Base-by-base conservation (phyloP, 306 rosid genomes). In the Casuarina glauca region DNA sequence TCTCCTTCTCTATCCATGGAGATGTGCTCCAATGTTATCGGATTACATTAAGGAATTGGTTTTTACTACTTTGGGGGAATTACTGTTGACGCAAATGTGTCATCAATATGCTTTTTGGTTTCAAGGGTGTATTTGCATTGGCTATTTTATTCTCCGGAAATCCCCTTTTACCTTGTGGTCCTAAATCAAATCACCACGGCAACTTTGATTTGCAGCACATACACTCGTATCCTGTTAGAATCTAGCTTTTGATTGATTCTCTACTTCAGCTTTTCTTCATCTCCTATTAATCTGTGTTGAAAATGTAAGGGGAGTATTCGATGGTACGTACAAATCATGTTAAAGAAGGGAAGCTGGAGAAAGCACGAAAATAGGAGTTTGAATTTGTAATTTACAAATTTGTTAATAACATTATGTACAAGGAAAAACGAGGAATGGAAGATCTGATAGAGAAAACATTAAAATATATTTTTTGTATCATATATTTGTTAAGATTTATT, bases 1-100 rank as follows among this genome's bases (percentile, higher is more conserved):
- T 87, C 94, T 90, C 84, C 86, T 60, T 63, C 46, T 5, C 48
- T 39, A 70, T 77, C 71, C 42, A 77, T 83, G 89, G 91, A 81
- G 91, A 85, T 86, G 80, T 60, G 91, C 90, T 94, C 96, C 98
- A 94, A 89, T 90, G 97, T 84, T 80, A 76, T 76, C 85, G 97
- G 96, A 78, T 90, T 80, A 92, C 86, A 89, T 63, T 45, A 11
- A 62, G 44, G 43, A 62, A 9, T 36, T 67, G 48, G 36, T n/a
- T 67, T 61, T n/a, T 38, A 17, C 5, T 32, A 7, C 3, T 67
- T 8, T 16, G 42, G 41, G 50, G 50, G 71, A 41, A 57, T 58
- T 26, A 11, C 26, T 58, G 64, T 13, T 12, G 12, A 58, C 8
- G 5, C 35, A 12, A 58, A 58, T 20, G 26, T 20, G 26, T 58